Evolutionary conservation across 352 stramenopile genomes (phyloP).

Genomic region (Albugo candida): DNA sequence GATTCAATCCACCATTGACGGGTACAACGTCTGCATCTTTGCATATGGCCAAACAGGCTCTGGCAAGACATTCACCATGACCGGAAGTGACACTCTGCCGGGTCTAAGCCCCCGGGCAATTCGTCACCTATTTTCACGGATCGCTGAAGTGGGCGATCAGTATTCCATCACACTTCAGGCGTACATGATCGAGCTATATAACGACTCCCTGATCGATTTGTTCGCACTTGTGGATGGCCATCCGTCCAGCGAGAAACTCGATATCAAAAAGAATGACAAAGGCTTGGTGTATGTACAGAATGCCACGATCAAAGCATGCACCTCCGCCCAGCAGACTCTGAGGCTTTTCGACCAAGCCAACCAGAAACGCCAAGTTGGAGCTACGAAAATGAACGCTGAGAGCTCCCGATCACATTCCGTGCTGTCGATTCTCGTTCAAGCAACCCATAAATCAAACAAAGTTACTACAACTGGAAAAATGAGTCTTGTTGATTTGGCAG

Average conservation of each 20-base stretch:
- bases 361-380: constrained; percentile 74
- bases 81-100: constrained; percentile 33
- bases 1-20: constrained; percentile 78
- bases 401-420: constrained; percentile 81
- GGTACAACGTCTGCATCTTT: constrained; percentile 87
- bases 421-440: constrained; percentile 76
- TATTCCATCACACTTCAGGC: constrained; percentile 49
- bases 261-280: constrained; percentile 88
- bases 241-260: constrained; percentile 47
- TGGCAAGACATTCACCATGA: constrained; percentile 91
- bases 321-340: constrained; percentile 50
- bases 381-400: constrained; percentile 87
- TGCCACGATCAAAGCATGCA: constrained; percentile 51
- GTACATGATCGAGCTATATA: constrained; percentile 89
- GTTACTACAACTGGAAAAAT: constrained; percentile 62
- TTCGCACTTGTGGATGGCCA: constrained; percentile 63
- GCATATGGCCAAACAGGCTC: constrained; percentile 86
- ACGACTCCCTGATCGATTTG: constrained; percentile 80
- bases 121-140: constrained; percentile 63
- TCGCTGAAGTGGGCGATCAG: constrained; percentile 27
- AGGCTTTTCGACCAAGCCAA: constrained; percentile 77
- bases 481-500: constrained; percentile 75
- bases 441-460: constrained; percentile 80
- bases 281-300: constrained; percentile 85
- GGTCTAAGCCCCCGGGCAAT: constrained; percentile 79